Conservation (phyloP, 331 rosid genomes). For the Acacia concinna region DNA sequence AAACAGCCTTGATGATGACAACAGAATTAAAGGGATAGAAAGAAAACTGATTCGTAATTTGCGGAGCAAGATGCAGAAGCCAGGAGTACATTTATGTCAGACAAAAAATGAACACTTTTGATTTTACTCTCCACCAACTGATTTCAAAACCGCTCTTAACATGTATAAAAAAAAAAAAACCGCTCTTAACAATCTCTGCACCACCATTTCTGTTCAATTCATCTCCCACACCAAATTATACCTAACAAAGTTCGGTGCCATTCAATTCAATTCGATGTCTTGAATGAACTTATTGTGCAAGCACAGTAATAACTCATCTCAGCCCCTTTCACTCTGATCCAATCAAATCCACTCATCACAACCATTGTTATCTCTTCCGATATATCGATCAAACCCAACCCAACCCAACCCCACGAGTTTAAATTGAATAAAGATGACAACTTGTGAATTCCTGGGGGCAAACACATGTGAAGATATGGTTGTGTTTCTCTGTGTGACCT, state of each 20-base stretch:
- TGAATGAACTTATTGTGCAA: constrained; percentile 13
- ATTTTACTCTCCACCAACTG: not conserved
- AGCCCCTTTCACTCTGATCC: constrained; percentile 7
- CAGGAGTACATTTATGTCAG: not conserved
- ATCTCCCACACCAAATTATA: not conserved
- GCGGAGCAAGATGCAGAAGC: not conserved
- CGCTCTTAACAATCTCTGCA: not conserved
- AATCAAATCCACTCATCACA: not conserved
- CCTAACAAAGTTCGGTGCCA: not conserved
- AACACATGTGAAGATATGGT: not conserved
- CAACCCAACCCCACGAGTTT: not conserved
- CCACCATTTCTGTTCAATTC: not conserved
- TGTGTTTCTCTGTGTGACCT: not conserved
- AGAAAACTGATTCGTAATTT: not conserved
- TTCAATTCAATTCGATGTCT: not conserved
- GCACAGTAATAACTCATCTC: not conserved
- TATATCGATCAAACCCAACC: not conserved
- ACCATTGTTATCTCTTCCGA: not conserved
- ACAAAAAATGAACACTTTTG: not conserved
- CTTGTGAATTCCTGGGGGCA: not conserved
- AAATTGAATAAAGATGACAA: not conserved
- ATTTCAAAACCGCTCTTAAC: not conserved
- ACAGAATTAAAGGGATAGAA: not conserved
- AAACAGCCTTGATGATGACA: not conserved
- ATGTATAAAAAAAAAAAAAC: too few relatives aligned